Conservation (phyloP, 2,329 filamentous ascomycete genomes). For the Shiraia sp. region DNA sequence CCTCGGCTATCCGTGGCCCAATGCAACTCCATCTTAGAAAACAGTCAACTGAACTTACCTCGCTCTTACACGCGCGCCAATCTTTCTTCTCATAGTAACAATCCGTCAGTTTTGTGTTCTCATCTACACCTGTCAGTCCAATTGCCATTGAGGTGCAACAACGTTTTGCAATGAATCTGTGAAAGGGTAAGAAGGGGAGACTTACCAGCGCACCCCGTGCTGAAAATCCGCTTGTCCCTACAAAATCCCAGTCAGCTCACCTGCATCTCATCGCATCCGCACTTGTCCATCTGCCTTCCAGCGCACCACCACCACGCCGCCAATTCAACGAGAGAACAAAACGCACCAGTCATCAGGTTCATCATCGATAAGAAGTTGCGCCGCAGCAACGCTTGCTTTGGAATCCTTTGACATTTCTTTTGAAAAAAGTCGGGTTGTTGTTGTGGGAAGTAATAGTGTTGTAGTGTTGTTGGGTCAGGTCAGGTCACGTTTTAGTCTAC, state of each 20-base stretch:
- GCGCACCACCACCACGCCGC: too few relatives aligned
- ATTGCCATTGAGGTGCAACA: too few relatives aligned
- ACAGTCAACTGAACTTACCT: conserved; percentile 68
- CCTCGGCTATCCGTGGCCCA: conserved; percentile 23
- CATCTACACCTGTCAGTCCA: conserved; percentile 61
- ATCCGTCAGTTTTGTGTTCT: conserved; percentile 89
- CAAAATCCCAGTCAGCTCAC: conserved; percentile 22
- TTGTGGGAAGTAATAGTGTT: too few relatives aligned
- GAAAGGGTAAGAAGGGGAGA: neutral
- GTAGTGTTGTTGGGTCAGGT: neutral
- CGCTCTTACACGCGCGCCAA: conserved; percentile 84
- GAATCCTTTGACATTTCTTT: conserved; percentile 66
- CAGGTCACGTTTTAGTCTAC: too few relatives aligned
- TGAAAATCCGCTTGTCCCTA: conserved; percentile 98
- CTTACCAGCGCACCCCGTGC: conserved; percentile 86
- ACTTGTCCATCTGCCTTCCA: too few relatives aligned
- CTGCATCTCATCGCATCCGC: conserved; percentile 9
- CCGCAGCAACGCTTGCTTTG: conserved; percentile 41
- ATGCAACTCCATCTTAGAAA: conserved; percentile 3
- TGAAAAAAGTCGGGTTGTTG: conserved; percentile 10
- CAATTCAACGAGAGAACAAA: conserved; percentile 7
- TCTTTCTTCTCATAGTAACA: conserved; percentile 97
- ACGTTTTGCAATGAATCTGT: too few relatives aligned
- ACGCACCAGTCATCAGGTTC: conserved; percentile 93
- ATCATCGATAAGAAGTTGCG: conserved; percentile 67